Evolutionary conservation across 768 basidiomycete species (phyloP).

Genomic region (Termitomyces bulborhizus): DNA sequence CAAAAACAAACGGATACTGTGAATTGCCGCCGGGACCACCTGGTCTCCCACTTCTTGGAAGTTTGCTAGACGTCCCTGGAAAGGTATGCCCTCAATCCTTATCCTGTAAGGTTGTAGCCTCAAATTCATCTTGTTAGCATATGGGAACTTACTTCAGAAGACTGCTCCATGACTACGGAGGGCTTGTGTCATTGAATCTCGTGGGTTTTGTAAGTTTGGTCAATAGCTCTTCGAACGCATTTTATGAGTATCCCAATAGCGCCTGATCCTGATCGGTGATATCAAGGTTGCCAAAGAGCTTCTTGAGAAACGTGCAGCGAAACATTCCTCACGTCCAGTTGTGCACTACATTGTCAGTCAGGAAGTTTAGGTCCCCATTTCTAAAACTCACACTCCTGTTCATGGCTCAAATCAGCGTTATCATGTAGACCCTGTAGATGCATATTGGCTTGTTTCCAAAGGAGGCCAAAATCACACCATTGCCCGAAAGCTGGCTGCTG

Average conservation of each 20-base stretch:
- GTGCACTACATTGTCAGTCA: neutral
- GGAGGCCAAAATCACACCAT: neutral
- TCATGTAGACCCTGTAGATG: neutral
- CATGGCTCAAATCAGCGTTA: neutral
- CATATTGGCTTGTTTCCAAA: conserved; percentile 1
- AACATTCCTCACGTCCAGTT: neutral
- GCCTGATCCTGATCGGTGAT: neutral
- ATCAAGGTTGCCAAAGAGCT: neutral
- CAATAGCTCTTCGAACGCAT: neutral
- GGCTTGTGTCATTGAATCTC: neutral
- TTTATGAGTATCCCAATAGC: neutral
- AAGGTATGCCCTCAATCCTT: neutral
- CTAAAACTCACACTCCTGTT: neutral
- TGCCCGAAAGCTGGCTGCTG: neutral
- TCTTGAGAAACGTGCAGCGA: neutral
- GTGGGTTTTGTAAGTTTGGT: neutral
- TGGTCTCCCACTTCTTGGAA: neutral
- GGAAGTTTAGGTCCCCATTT: neutral
- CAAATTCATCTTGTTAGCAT: neutral
- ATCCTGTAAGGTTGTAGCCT: neutral
- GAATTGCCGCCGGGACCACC: neutral
- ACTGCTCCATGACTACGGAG: neutral
- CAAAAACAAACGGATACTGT: neutral
- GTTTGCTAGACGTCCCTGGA: neutral
- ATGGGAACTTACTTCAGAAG: neutral